Base-by-base conservation (phyloP, 352 stramenopile species). In the Pythium vanterpoolii region DNA sequence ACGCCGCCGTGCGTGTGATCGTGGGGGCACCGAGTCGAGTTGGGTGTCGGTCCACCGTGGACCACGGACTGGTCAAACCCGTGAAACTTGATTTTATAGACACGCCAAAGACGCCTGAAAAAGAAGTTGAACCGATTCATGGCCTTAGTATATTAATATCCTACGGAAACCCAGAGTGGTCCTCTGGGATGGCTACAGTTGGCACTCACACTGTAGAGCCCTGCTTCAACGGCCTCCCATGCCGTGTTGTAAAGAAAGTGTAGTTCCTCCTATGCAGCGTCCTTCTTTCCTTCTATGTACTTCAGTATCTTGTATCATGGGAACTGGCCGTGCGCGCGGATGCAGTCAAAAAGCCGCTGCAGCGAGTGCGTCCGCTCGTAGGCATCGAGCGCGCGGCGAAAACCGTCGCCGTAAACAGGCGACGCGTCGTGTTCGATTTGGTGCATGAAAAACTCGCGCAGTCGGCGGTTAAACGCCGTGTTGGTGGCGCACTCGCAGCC, bases 321-420 rank as follows among this genome's bases (percentile, higher is more conserved):
- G 44, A 89, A 87, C 24, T 58, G 62, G 1, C 59, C 73, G 27
- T 76, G 61, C 34, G 62, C 53, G 3, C 75, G 73, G 61, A 91
- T 82, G 28, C 69, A 64, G 45, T 91, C 81, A 38, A 91, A 84
- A 65, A 91, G 71, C 19, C 36, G 51, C 54, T 91, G 78, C 21
- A 91, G 64, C 45, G 81, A 89, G 46, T 87, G 77, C 42, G 77
- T 73, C 52, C 69, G 66, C 40, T 85, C 79, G 72, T 88, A 91
- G 26, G 79, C 73, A 19, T 76, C 74, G 24, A 86, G 69, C 1
- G 82, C 82, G 31, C 72, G 67, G 9, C 82, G 79, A 53, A 91
- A 87, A 5, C 82, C 82, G 28, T 89, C 75, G 28, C 82, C 82
- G 50, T 91, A 91, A 33, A 87, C 71, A 2, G 71, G 67, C 0